phyloP scores from a whole-genome alignment of 768 basidiomycete genomes.

The Calocera cornea region DNA sequence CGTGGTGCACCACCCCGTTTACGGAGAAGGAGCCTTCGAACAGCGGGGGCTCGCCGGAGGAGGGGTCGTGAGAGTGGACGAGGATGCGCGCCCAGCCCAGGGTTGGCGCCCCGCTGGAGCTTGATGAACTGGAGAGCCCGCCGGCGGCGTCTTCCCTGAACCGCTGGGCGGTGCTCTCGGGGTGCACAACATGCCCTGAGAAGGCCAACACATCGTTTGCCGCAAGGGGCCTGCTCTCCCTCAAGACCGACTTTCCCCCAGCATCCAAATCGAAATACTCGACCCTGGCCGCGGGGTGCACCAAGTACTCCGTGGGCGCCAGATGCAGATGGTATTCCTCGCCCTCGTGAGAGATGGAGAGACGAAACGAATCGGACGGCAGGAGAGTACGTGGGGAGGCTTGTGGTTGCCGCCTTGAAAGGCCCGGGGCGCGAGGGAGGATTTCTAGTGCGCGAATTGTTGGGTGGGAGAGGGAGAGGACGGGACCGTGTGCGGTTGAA shows the following conservation, averaged over 20 bases:
- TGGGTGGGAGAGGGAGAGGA: conserved; percentile 26
- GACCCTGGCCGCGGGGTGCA: conserved; percentile 65
- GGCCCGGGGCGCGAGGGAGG: conserved; percentile 31
- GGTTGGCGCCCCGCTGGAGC: conserved; percentile 22
- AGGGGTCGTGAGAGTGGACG: conserved; percentile 47
- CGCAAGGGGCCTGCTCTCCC: conserved; percentile 47
- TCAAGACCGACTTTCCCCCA: conserved; percentile 36
- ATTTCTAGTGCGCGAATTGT: conserved; percentile 43
- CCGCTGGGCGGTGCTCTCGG: conserved; percentile 37
- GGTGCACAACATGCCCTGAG: conserved; percentile 58
- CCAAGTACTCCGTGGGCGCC: conserved; percentile 60
- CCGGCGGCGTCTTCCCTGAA: conserved; percentile 53
- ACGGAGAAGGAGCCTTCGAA: conserved; percentile 69
- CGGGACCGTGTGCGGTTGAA: background rate
- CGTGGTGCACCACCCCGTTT: conserved; percentile 52
- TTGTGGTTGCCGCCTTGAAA: conserved; percentile 29
- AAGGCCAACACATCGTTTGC: conserved; percentile 54
- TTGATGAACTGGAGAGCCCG: conserved; percentile 24
- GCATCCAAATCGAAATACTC: conserved; percentile 42
- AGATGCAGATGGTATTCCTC: conserved; percentile 59
- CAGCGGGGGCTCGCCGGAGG: conserved; percentile 35
- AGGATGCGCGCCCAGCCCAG: conserved; percentile 71
- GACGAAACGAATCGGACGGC: conserved; percentile 56
- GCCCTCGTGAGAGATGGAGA: conserved; percentile 52
- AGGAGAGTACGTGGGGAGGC: conserved; percentile 31